Percentiles rank a stretch among this genome's conserved stretches.
phyloP scores from a whole-genome alignment of 768 basidiomycete species.

The Lanmaoa rubissima region DNA sequence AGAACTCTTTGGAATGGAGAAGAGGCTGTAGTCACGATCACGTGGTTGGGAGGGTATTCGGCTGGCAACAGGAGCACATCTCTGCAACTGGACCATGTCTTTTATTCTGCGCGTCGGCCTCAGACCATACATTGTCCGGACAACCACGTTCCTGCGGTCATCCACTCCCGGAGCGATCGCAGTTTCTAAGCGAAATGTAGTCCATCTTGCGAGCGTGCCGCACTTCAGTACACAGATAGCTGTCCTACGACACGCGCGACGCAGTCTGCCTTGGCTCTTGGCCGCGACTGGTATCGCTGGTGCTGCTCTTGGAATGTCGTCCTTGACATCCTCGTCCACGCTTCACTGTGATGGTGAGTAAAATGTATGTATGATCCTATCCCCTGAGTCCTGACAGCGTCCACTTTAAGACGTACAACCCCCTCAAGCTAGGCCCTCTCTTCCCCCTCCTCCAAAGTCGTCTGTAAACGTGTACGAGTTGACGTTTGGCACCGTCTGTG shows the following conservation, averaged over 20 bases:
- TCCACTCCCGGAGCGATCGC: background rate
- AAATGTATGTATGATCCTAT: background rate
- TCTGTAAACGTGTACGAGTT: constrained; percentile 79
- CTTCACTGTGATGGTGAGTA: constrained; percentile 56
- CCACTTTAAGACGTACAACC: constrained; percentile 9
- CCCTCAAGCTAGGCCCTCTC: constrained; percentile 8
- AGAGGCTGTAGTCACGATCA: constrained; percentile 5
- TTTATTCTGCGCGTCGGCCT: constrained; percentile 21
- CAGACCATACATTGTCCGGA: constrained; percentile 3
- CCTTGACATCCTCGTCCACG: constrained; percentile 30
- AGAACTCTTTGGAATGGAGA: background rate
- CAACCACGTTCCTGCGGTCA: constrained; percentile 1
- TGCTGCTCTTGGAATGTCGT: constrained; percentile 45
- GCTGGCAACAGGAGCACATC: background rate
- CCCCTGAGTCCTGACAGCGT: constrained; percentile 3
- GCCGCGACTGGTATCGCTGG: constrained; percentile 38
- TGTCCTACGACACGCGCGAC: constrained; percentile 5
- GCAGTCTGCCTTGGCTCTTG: constrained; percentile 18
- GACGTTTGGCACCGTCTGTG: constrained; percentile 84
- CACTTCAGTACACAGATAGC: background rate
- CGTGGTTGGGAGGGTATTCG: constrained; percentile 4
- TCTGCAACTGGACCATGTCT: constrained; percentile 3
- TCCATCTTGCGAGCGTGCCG: background rate
- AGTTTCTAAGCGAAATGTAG: constrained; percentile 1
- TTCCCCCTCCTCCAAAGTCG: constrained; percentile 59